Evolutionary conservation across 192 early-diverging fungal species (phyloP).

Genomic region (Podila minutissima): DNA sequence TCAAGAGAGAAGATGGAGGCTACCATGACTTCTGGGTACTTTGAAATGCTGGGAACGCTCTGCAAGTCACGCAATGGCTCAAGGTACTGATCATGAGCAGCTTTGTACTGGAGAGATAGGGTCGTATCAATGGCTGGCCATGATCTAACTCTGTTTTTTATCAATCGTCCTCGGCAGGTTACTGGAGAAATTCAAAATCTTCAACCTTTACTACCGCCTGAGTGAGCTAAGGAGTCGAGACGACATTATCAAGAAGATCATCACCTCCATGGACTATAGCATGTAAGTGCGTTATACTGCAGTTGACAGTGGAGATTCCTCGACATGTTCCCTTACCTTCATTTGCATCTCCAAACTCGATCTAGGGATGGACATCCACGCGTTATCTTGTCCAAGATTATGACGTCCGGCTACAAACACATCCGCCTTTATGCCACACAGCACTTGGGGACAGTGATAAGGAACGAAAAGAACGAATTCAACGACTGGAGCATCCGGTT

Average conservation of each 20-base stretch:
- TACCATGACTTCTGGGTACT: conserved; percentile 80
- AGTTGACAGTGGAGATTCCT: not conserved
- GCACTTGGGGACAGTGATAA: conserved; percentile 72
- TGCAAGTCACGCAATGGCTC: conserved; percentile 73
- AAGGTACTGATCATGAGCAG: conserved; percentile 34
- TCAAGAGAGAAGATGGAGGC: conserved; percentile 78
- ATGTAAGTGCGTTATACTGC: conserved; percentile 44
- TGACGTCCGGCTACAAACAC: conserved; percentile 86
- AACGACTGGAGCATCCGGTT: conserved; percentile 79
- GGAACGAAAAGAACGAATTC: conserved; percentile 64
- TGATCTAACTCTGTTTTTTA: conserved; percentile 59
- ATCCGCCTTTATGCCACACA: conserved; percentile 81
- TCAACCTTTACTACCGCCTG: conserved; percentile 80
- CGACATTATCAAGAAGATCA: conserved; percentile 79
- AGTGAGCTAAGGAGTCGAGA: conserved; percentile 82
- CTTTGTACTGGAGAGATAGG: conserved; percentile 21
- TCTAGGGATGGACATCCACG: conserved; percentile 82
- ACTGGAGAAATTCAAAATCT: conserved; percentile 81
- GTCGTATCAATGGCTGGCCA: conserved; percentile 66
- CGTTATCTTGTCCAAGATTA: conserved; percentile 82
- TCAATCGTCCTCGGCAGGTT: conserved; percentile 33
- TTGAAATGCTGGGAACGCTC: conserved; percentile 75
- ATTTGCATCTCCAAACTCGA: not conserved
- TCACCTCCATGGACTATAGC: conserved; percentile 78
- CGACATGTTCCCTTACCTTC: not conserved